These are phyloP conservation scores for Lyophyllum semitale DNA, from an alignment of 768 basidiomycete species.

Conservation along the genomic window DNA sequence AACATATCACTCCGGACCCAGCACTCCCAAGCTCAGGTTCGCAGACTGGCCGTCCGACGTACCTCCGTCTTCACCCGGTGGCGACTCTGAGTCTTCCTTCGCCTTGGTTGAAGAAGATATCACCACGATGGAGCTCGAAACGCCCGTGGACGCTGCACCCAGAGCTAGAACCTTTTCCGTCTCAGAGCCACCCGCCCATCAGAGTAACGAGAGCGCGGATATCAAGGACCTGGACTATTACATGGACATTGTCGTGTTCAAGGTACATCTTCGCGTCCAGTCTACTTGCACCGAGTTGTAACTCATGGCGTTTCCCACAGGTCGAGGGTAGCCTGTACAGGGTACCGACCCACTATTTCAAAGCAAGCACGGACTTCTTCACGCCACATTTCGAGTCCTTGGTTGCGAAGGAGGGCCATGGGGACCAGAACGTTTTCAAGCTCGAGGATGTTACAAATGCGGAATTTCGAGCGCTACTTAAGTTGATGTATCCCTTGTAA, in stretches of 20 bases:
- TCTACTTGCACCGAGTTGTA: not conserved
- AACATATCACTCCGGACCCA: too few relatives aligned
- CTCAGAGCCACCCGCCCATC: too few relatives aligned
- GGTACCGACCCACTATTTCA: slow-evolving; percentile 9
- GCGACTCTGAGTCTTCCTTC: slow-evolving; percentile 1
- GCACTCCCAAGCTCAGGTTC: too few relatives aligned
- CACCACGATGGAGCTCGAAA: slow-evolving; percentile 3
- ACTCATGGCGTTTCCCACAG: not conserved
- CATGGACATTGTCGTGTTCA: slow-evolving; percentile 9
- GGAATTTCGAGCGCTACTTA: slow-evolving; percentile 13
- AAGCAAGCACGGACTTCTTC: slow-evolving; percentile 10
- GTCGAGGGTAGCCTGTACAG: slow-evolving; percentile 9
- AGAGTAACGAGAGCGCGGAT: not conserved
- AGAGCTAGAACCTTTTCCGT: not conserved
- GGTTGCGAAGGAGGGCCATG: not conserved
- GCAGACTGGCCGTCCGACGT: not conserved
- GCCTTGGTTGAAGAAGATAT: slow-evolving; percentile 3
- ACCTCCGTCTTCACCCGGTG: not conserved
- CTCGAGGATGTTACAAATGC: slow-evolving; percentile 6
- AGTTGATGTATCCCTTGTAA: slow-evolving; percentile 12
- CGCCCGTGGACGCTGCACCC: not conserved
- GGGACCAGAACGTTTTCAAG: not conserved
- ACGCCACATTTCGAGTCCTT: not conserved
- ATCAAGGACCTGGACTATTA: slow-evolving; percentile 4
- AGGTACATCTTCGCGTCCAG: not conserved